phyloP scores from a whole-genome alignment of 2,329 filamentous ascomycete genomes.

The Pseudocercospora macadamiae region DNA sequence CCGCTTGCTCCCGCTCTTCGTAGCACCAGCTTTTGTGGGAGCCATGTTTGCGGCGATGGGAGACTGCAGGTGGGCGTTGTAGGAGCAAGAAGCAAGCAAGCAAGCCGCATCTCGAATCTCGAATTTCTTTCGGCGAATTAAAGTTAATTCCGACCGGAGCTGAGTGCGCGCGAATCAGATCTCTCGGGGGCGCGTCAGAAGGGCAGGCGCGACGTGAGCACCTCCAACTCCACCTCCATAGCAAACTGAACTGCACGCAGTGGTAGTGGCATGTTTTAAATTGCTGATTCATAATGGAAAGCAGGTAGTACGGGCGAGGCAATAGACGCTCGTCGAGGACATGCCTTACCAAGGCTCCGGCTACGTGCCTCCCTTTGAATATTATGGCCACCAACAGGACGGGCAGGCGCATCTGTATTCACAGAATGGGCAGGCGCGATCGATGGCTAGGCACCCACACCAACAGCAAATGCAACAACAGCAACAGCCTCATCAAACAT shows the following conservation, averaged over 20 bases:
- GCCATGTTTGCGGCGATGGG: neutral
- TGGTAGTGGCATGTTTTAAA: no score
- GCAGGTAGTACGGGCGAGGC: neutral
- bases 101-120: neutral
- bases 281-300: neutral
- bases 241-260: no score
- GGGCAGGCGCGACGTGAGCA: neutral
- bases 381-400: neutral
- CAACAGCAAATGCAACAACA: no score
- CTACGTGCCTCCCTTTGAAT: slow-evolving; percentile 15
- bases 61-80: neutral
- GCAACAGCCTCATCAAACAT: slow-evolving; percentile 6
- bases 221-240: neutral
- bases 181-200: neutral
- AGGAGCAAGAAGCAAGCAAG: neutral
- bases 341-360: slow-evolving; percentile 26
- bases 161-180: neutral
- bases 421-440: slow-evolving; percentile 17
- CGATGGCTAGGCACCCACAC: neutral
- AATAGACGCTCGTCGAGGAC: neutral
- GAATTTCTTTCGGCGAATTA: neutral
- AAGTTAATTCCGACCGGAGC: neutral
- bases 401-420: slow-evolving; percentile 8
- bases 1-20: slow-evolving; percentile 32
- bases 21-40: slow-evolving; percentile 34